phyloP scores from a whole-genome alignment of 2,329 filamentous ascomycete species.

The Ambrosiella xylebori region DNA sequence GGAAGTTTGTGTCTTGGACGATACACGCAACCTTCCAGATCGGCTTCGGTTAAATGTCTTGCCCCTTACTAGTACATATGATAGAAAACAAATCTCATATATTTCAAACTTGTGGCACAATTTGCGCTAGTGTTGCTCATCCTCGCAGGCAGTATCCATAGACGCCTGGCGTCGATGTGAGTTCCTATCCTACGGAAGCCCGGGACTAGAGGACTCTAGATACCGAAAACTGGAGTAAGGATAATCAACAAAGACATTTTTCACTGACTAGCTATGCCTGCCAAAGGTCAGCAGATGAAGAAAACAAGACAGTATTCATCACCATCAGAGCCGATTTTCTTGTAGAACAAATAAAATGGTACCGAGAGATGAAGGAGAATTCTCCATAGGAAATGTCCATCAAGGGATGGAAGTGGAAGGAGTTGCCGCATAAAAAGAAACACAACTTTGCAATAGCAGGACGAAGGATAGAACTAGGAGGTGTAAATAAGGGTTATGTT shows the following conservation, averaged over 20 bases:
- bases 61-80: not conserved
- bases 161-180: not conserved
- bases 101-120: not conserved
- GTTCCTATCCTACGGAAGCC: not conserved
- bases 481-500: too few species aligned
- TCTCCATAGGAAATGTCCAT: not conserved
- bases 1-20: not conserved
- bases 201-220: not conserved
- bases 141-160: not conserved
- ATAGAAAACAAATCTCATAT: not conserved
- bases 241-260: not conserved
- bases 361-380: not conserved
- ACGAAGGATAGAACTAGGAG: not conserved
- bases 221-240: not conserved
- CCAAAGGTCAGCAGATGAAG: not conserved
- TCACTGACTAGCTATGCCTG: not conserved
- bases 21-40: not conserved
- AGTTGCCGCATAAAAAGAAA: not conserved
- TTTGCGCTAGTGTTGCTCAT: not conserved
- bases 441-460: not conserved
- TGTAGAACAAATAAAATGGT: not conserved
- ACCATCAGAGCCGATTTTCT: not conserved
- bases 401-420: not conserved
- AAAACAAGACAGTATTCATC: not conserved
- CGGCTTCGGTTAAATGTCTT: not conserved